phyloP scores from a whole-genome alignment of 352 stramenopile species.

The Globisporangium paddicum region DNA sequence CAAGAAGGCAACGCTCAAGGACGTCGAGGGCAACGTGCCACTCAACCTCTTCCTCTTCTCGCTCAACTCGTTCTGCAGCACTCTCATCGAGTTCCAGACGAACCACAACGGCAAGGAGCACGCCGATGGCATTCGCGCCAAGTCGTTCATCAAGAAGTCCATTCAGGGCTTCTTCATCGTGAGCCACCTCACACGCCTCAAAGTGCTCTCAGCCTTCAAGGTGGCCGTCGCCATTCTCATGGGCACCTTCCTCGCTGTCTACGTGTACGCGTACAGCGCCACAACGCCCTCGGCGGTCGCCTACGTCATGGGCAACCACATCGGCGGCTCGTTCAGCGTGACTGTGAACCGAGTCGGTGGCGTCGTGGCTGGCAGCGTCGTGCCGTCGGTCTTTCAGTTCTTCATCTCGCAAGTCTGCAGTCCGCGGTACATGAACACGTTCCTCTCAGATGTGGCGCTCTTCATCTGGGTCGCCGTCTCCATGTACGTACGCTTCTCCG shows the following conservation, averaged over 20 bases:
- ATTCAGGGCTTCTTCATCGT: constrained; percentile 43
- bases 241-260: constrained; percentile 63
- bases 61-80: constrained; percentile 80
- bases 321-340: constrained; percentile 73
- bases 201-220: constrained; percentile 45
- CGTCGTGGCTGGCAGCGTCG: constrained; percentile 76
- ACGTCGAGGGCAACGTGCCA: constrained; percentile 78
- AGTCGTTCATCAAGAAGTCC: constrained; percentile 43
- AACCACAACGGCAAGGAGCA: constrained; percentile 62
- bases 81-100: constrained; percentile 64
- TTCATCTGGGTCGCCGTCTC: constrained; percentile 74
- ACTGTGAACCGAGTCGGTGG: constrained; percentile 81
- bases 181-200: constrained; percentile 37
- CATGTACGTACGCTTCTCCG: constrained; percentile 72
- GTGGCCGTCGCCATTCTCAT: constrained; percentile 55
- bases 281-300: constrained; percentile 57
- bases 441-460: constrained; percentile 47
- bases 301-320: constrained; percentile 78
- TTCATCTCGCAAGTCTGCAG: constrained; percentile 73
- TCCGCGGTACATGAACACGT: constrained; percentile 28
- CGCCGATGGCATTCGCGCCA: constrained; percentile 31
- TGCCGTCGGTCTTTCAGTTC: constrained; percentile 82
- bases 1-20: constrained; percentile 50
- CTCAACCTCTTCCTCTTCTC: constrained; percentile 83
- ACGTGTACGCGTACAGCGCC: constrained; percentile 68